phyloP scores from a whole-genome alignment of 1,284 basidiomycete genomes.

The Phellopilus nigrolimitatus region DNA sequence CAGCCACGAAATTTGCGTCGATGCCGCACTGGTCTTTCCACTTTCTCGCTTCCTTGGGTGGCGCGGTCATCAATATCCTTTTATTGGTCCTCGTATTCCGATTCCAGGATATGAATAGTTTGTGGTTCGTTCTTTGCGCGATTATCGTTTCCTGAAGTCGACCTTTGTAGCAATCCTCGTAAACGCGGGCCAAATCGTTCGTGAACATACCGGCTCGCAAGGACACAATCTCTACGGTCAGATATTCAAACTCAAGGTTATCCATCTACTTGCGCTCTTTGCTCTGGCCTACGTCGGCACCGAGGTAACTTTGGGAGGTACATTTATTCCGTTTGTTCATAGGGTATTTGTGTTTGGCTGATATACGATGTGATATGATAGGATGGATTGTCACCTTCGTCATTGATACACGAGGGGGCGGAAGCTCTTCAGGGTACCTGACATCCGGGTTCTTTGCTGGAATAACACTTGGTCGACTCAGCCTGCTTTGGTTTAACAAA shows the following conservation, averaged over 20 bases:
- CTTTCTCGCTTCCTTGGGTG: constrained; percentile 55
- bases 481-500: constrained; percentile 54
- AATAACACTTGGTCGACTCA: constrained; percentile 52
- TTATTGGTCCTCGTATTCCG: constrained; percentile 48
- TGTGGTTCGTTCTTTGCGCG: constrained; percentile 1
- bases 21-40: constrained; percentile 50
- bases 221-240: constrained; percentile 49
- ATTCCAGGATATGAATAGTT: constrained; percentile 46
- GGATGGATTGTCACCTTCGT: constrained; percentile 64
- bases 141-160: constrained; percentile 24
- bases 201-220: constrained; percentile 31
- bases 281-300: constrained; percentile 62
- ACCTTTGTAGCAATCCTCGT: constrained; percentile 15
- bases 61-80: constrained; percentile 44
- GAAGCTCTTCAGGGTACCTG: constrained; percentile 46
- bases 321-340: too few species aligned
- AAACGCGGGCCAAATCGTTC: constrained; percentile 31
- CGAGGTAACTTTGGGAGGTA: constrained; percentile 62
- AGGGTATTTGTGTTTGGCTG: too few species aligned
- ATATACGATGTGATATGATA: too few species aligned
- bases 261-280: constrained; percentile 58
- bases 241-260: constrained; percentile 47
- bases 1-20: constrained; percentile 63
- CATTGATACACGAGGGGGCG: constrained; percentile 41
- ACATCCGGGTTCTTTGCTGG: constrained; percentile 57